Conservation (phyloP, 441 rosid genomes). For the Metrosideros polymorpha region DNA sequence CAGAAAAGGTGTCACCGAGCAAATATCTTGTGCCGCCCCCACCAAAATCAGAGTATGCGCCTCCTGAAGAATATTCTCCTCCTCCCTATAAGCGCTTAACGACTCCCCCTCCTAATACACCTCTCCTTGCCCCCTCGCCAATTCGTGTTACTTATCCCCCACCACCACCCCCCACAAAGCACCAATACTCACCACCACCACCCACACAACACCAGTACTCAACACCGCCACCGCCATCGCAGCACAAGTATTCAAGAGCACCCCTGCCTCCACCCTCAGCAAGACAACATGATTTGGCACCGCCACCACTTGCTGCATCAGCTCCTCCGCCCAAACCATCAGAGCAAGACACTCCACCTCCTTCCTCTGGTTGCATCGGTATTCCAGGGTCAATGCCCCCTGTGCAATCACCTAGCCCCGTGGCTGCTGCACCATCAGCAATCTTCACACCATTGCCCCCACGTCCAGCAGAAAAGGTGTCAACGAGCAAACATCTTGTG, state of each 20-base stretch:
- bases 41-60: not conserved
- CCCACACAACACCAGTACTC: not conserved
- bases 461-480: slow-evolving; percentile 20
- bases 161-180: not conserved
- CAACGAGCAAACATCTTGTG: slow-evolving; percentile 19
- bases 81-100: slow-evolving; percentile 17
- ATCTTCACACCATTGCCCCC: not conserved
- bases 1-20: slow-evolving; percentile 18
- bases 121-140: not conserved
- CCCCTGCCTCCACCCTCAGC: slow-evolving; percentile 35
- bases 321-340: not conserved
- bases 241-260: not conserved
- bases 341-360: not conserved
- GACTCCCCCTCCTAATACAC: slow-evolving; percentile 13
- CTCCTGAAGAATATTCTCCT: slow-evolving; percentile 14
- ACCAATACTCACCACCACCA: not conserved
- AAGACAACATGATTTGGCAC: slow-evolving; percentile 10
- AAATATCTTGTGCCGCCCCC: slow-evolving; percentile 29
- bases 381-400: not conserved
- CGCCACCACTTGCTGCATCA: not conserved
- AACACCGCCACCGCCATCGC: not conserved
- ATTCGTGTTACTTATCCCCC: not conserved
- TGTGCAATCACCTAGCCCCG: slow-evolving; percentile 4
- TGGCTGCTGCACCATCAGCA: slow-evolving; percentile 9
- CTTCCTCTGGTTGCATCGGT: not conserved